Evolutionary conservation across 73 alveolate genomes (phyloP).

Genomic region (Paramecium pentaurelia): DNA sequence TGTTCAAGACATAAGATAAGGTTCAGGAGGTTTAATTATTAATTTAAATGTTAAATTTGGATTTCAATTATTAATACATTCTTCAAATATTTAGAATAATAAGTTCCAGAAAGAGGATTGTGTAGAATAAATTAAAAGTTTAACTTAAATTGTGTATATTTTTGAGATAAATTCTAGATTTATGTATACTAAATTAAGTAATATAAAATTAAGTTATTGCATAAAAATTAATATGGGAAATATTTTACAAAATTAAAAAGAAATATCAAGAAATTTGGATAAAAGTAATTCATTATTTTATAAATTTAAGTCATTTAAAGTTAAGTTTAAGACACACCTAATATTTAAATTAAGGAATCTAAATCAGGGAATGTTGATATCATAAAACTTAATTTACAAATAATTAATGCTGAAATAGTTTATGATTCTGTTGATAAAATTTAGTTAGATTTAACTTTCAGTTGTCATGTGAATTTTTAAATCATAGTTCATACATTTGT

Average conservation of each 20-base stretch:
- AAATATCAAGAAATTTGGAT: neutral
- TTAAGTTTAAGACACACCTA: neutral
- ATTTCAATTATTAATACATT: neutral
- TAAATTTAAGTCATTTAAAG: neutral
- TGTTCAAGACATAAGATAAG: neutral
- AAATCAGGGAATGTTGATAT: neutral
- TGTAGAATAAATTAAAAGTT: neutral
- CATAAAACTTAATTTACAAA: neutral
- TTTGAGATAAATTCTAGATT: neutral
- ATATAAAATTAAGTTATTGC: neutral
- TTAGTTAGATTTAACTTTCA: neutral
- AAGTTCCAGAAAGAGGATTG: neutral
- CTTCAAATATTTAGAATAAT: neutral
- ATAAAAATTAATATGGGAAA: neutral
- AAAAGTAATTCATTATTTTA: neutral
- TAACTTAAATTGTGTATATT: neutral
- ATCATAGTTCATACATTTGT: neutral
- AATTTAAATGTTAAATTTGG: neutral
- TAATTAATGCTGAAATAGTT: neutral
- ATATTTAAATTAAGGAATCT: neutral
- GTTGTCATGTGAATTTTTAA: neutral
- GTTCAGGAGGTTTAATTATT: neutral
- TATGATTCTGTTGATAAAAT: slow-evolving; percentile 15
- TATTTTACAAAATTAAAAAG: neutral
- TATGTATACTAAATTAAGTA: neutral